Base-by-base conservation (phyloP, 257 asterid species). In the Gynochthodes officinalis region DNA sequence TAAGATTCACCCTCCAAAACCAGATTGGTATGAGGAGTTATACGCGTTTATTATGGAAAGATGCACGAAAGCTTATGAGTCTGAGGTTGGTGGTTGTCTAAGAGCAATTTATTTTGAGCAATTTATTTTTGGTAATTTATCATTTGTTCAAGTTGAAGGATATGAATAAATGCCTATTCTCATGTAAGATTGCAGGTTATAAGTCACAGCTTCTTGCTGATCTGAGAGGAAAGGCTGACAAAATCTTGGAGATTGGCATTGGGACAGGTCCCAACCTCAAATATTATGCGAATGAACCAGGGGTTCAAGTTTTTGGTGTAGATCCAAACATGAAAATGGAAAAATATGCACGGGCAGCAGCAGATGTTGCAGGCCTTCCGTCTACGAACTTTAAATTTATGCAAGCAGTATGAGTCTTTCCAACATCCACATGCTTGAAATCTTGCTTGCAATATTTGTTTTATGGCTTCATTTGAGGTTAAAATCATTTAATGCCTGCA, bases 1-100 rank as follows among this genome's bases (percentile, higher is more conserved):
- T 48, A 86, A 80, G 77, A 48, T 87, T 78, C 98, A 83, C 73
- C 98, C 96, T 77, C 86, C 89, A 10, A 93, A 91, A 77, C 89
- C 95, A 19, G 98, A 84, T 79, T 93, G 98, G 96, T 91, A 91
- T n/a, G 96, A 91, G 87, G 96, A 91, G 88, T 72, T 91, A 2
- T 91, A 83, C 74, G 97, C 97, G 27, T 81, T 64, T 11, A 89
- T 84, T 23, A 67, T 89, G 89, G 82, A 88, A 82, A 88, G 77
- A 68, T 5, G 78, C 59, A 91, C 64, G 81, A 82, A 74, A 77
- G 46, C 91, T 77, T 94, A 94, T 4, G 97, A 94, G 76, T 84
- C 84, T 32, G 98, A 89, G 96, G 97, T 93, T 78, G 66, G 86
- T 75, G 76, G 1, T 40, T 14, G 49, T 75, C 16, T 60, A 42